phyloP scores from a whole-genome alignment of 129 eudicot species.

The Daucus carota region DNA sequence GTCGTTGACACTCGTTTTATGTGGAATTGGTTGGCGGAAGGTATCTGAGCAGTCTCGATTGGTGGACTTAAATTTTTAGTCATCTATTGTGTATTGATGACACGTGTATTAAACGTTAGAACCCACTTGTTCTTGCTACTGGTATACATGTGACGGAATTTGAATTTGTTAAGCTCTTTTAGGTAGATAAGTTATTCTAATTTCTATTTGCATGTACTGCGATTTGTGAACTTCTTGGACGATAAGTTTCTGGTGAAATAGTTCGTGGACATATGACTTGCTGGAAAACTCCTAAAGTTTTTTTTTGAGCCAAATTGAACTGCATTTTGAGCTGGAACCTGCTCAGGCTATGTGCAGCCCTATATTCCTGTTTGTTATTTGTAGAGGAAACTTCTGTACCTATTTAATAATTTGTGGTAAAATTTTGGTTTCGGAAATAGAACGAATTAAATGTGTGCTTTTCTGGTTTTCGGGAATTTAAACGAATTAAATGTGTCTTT shows the following conservation, averaged over 20 bases:
- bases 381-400: not conserved
- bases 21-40: not conserved
- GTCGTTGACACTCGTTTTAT: not conserved
- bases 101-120: no score
- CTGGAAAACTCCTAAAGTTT: no score
- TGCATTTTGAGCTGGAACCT: not conserved
- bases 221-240: not conserved
- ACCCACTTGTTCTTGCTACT: no score
- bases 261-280: not conserved
- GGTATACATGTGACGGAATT: no score
- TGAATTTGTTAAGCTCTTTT: not conserved
- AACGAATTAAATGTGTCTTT: not conserved
- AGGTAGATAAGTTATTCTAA: no score
- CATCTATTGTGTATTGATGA: no score
- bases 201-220: no score
- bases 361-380: no score
- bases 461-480: not conserved
- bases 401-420: not conserved
- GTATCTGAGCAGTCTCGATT: slow-evolving; percentile 8
- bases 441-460: not conserved
- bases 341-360: not conserved
- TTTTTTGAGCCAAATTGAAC: no score
- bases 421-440: not conserved
- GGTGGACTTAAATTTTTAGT: not conserved
- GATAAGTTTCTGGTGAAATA: no score